Conservation (phyloP, 2,329 filamentous ascomycete genomes). For the Fusarium multiceps region DNA sequence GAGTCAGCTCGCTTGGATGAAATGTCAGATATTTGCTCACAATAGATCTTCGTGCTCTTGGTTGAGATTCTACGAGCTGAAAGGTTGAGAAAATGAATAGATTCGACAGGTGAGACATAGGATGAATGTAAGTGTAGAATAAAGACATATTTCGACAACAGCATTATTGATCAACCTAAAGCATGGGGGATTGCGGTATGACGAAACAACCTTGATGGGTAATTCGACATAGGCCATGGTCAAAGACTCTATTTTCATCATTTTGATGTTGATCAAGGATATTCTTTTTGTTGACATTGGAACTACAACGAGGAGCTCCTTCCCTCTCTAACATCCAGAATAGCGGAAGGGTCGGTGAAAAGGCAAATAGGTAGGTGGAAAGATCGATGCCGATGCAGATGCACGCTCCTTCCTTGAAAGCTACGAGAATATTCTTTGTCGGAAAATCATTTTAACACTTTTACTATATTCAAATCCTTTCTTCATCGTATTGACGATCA, state of each 20-base stretch:
- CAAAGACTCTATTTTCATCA: background rate
- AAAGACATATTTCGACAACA: background rate
- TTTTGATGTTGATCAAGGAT: background rate
- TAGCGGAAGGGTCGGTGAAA: background rate
- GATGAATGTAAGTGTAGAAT: background rate
- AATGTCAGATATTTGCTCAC: constrained; percentile 2
- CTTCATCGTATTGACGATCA: background rate
- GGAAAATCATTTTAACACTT: too few species aligned
- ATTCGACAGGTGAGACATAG: background rate
- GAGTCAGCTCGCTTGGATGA: constrained; percentile 19
- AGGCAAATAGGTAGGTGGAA: background rate
- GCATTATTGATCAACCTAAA: too few species aligned
- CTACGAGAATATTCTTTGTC: background rate
- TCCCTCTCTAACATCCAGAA: background rate
- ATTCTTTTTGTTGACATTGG: background rate
- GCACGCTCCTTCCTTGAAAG: background rate
- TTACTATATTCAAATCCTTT: background rate
- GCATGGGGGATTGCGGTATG: background rate
- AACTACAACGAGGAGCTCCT: background rate
- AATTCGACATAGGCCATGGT: background rate
- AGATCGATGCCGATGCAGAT: background rate
- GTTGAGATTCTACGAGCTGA: background rate
- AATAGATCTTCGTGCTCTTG: background rate
- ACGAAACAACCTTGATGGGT: constrained; percentile 17
- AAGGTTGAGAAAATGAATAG: background rate